Evolutionary conservation across 257 asterid genomes (phyloP), one percentile per base, ranked within the genome.

Genomic region (Penstemon davidsonii): DNA sequence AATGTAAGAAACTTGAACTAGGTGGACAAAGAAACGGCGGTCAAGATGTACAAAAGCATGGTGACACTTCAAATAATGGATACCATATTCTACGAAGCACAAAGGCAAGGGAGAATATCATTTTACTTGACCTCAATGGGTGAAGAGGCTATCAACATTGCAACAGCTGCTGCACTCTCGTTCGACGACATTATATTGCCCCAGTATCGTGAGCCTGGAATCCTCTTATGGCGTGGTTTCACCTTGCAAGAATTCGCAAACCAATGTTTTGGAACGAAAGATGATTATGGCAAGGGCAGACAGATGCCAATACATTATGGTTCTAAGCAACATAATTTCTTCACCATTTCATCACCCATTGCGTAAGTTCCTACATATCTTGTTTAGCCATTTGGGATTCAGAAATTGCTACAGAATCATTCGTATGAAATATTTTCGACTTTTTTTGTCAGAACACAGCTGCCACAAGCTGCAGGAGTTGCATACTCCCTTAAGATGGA

Each of bases 261-360:
- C 82, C 99, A 93, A 58, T 83, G 76, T 46, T 93, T 93, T 5
- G 97, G 99, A 45, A 93, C 73, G 65, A 85, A 83, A 67, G 72
- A 76, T 52, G 96, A 86, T 69, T 47, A 57, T 49, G 96, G 95
- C n/a, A 94, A 91, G 82, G 99, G 99, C 47, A 88, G 92, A 85
- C 99, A 94, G 79, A 94, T 94, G 99, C 97, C 99, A 0, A 66
- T 85, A 45, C 99, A 93, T 68, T 86, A 93, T 62, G 96, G 97
- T 36, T 87, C 99, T 9, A 86, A 86, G 39, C 53, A 83, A 64
- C 91, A 69, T 60, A 91, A 91, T 61, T 85, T 72, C 80, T 18
- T 94, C 62, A 91, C 99, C 0, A 18, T 91, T 62, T 88, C 99
- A 49, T 91, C 99, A 3, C 95, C 99, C 6, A 81, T 91, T 4